These are phyloP conservation scores for Penicillium verhagenii DNA, from an alignment of 495 filamentous ascomycete genomes.

Conservation along the genomic window DNA sequence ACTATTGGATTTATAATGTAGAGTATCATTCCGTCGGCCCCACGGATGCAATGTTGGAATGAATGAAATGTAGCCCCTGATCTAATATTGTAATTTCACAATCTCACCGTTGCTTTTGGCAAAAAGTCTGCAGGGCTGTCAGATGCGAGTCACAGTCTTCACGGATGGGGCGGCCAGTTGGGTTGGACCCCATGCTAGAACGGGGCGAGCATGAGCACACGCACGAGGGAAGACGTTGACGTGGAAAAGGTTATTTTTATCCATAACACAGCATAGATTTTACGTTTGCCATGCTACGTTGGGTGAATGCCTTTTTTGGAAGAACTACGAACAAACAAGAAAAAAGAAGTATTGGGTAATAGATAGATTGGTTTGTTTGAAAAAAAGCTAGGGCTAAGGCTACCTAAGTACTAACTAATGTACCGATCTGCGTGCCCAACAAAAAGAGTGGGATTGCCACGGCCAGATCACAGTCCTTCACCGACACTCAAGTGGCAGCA, in stretches of 20 bases:
- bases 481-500: constrained; percentile 13
- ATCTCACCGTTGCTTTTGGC: constrained; percentile 18
- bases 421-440: constrained; percentile 13
- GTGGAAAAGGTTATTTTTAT: background rate
- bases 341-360: background rate
- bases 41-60: background rate
- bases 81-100: background rate
- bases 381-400: constrained; percentile 2
- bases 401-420: constrained; percentile 8
- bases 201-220: constrained; percentile 13
- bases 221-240: background rate
- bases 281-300: background rate
- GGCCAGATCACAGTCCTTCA: constrained; percentile 15
- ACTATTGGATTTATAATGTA: background rate
- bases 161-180: background rate
- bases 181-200: background rate
- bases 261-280: background rate
- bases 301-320: background rate
- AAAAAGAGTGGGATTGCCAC: background rate
- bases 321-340: background rate
- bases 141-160: constrained; percentile 8
- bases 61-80: background rate
- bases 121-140: constrained; percentile 16
- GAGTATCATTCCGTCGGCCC: background rate
- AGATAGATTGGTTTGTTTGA: background rate